These are phyloP conservation scores for Hygrocybe punicea DNA, from an alignment of 768 basidiomycete genomes.

Conservation along the genomic window DNA sequence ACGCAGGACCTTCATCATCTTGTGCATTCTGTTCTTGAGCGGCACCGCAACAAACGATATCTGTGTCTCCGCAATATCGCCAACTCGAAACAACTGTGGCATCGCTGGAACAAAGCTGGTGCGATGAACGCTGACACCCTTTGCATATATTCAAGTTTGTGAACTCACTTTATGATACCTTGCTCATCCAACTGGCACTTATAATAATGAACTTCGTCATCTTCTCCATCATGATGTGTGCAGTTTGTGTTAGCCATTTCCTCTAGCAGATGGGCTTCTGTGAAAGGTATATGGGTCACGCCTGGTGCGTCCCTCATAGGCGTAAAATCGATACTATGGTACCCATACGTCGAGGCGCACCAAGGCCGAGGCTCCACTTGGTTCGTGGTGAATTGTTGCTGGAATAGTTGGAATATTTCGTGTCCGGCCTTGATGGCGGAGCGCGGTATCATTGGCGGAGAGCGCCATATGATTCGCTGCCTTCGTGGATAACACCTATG, in stretches of 20 bases:
- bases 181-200: not conserved
- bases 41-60: slow-evolving; percentile 13
- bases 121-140: not conserved
- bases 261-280: not conserved
- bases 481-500: no score
- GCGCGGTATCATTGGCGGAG: no score
- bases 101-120: not conserved
- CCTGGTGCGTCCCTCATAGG: slow-evolving; percentile 2
- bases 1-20: slow-evolving; percentile 9
- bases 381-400: not conserved
- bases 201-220: slow-evolving; percentile 12
- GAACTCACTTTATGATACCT: not conserved
- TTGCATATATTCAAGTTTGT: no score
- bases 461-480: no score
- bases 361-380: not conserved
- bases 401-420: not conserved
- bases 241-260: not conserved
- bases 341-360: not conserved
- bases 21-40: slow-evolving; percentile 6
- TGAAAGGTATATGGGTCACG: slow-evolving; percentile 2
- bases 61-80: slow-evolving; percentile 13
- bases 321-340: not conserved
- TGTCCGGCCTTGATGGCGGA: not conserved
- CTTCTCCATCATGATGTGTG: slow-evolving; percentile 15
- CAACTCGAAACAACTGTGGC: slow-evolving; percentile 3